Evolutionary conservation across 345 rosid genomes (phyloP).

Genomic region (Tarenaya hassleriana): DNA sequence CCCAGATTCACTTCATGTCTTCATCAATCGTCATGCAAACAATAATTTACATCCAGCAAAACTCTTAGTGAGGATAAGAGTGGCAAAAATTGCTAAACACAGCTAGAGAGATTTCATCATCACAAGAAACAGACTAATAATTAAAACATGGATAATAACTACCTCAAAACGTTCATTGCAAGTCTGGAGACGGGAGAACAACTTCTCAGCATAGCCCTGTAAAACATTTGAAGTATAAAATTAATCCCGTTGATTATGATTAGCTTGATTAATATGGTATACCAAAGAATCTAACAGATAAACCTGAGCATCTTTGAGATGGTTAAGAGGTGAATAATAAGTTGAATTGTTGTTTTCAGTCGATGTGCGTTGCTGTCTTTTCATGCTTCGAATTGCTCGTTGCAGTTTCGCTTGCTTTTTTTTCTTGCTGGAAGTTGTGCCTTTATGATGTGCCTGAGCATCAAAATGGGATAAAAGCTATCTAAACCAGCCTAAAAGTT

Average conservation of each 20-base stretch:
- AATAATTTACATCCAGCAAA: background rate
- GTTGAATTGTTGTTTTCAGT: constrained; percentile 37
- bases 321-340: constrained; percentile 75
- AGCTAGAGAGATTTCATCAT: background rate
- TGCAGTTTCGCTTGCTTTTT: constrained; percentile 92
- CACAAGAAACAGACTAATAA: background rate
- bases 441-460: constrained; percentile 69
- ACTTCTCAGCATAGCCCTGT: constrained; percentile 82
- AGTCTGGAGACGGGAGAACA: constrained; percentile 79
- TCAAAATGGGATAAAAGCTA: background rate
- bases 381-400: constrained; percentile 73
- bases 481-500: constrained; percentile 12
- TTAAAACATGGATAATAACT: constrained; percentile 17
- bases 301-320: constrained; percentile 90
- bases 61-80: background rate
- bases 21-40: too few relatives aligned
- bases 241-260: constrained; percentile 1
- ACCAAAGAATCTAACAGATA: constrained; percentile 12
- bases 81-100: background rate
- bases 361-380: constrained; percentile 67
- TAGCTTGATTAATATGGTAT: background rate
- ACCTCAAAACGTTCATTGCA: constrained; percentile 93
- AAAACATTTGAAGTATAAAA: constrained; percentile 11
- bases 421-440: constrained; percentile 85
- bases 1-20: background rate